A percentile compares a stretch with the other conserved stretches of the same genome.
phyloP scores from a whole-genome alignment of 1,139 yeast genomes.

The Diutina rugosa region DNA sequence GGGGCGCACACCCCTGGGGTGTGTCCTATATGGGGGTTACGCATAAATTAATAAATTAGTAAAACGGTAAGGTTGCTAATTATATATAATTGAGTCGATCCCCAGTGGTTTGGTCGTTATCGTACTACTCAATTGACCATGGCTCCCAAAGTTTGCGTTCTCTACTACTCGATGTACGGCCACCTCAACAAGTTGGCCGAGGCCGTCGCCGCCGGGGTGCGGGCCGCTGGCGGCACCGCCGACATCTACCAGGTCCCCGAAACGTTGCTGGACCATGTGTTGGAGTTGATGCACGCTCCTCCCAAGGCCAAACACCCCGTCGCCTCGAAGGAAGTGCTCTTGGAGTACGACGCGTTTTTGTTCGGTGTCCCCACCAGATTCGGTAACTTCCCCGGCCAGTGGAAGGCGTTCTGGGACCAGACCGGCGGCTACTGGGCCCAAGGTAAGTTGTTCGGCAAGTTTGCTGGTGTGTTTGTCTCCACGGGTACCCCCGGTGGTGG shows the following conservation, averaged over 20 bases:
- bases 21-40: background rate
- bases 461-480: slow-evolving; percentile 8
- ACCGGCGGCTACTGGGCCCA: slow-evolving; percentile 8
- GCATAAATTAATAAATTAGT: background rate
- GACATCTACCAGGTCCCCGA: slow-evolving; percentile 7
- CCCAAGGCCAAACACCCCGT: slow-evolving; percentile 4
- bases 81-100: background rate
- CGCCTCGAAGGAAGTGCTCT: slow-evolving; percentile 5
- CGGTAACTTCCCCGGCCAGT: slow-evolving; percentile 8
- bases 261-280: slow-evolving; percentile 6
- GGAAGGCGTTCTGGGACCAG: slow-evolving; percentile 8
- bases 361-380: slow-evolving; percentile 8
- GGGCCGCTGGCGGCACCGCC: slow-evolving; percentile 7
- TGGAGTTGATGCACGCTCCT: slow-evolving; percentile 6
- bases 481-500: slow-evolving; percentile 53
- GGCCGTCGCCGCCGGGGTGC: slow-evolving; percentile 6
- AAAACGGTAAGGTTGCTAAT: background rate
- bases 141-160: slow-evolving; percentile 9
- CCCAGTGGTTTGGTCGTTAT: too few species aligned
- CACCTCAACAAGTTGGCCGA: slow-evolving; percentile 7
- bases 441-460: slow-evolving; percentile 6
- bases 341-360: slow-evolving; percentile 7
- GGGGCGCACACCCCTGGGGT: background rate
- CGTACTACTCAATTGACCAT: slow-evolving; percentile 4
- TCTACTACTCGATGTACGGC: slow-evolving; percentile 8